A percentile compares a stretch with the other conserved stretches of the same genome.
These are phyloP conservation scores for Heimioporus sp. DNA, from an alignment of 768 basidiomycete genomes.

Conservation along the genomic window DNA sequence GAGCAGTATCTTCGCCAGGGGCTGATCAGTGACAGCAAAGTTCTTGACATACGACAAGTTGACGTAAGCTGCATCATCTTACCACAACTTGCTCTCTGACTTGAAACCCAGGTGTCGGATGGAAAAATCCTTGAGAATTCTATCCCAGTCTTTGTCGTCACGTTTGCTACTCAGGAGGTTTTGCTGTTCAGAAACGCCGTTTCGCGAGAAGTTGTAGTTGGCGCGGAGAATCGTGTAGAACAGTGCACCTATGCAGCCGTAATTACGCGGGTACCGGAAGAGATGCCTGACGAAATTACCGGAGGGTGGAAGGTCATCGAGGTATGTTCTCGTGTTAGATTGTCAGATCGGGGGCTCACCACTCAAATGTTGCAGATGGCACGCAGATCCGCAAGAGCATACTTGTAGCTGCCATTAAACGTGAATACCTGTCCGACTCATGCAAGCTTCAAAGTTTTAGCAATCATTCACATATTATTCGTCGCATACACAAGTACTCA, in stretches of 20 bases:
- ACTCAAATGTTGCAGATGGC: constrained; percentile 41
- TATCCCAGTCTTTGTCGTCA: constrained; percentile 86
- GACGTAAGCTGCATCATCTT: constrained; percentile 58
- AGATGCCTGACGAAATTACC: constrained; percentile 88
- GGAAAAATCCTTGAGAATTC: constrained; percentile 91
- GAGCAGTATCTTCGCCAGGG: constrained; percentile 91
- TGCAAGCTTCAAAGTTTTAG: too few species aligned
- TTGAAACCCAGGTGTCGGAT: constrained; percentile 57
- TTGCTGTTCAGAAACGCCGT: constrained; percentile 87
- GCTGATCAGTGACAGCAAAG: constrained; percentile 87
- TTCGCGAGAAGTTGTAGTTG: constrained; percentile 83
- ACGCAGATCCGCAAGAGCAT: constrained; percentile 49
- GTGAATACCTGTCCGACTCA: not conserved
- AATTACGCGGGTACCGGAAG: constrained; percentile 82
- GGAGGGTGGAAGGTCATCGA: constrained; percentile 98
- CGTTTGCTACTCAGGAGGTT: constrained; percentile 93
- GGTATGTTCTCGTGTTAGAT: constrained; percentile 45
- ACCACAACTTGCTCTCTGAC: constrained; percentile 3
- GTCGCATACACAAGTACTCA: constrained; percentile 23
- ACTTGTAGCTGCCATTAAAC: constrained; percentile 33
- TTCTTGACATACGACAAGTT: constrained; percentile 95
- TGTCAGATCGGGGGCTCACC: not conserved
- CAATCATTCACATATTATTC: constrained; percentile 12
- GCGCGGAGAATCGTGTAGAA: constrained; percentile 88
- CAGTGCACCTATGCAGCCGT: constrained; percentile 93